Percentiles rank a stretch among this genome's conserved stretches.
Conservation (phyloP, 345 rosid genomes). For the Boechera stricta region DNA sequence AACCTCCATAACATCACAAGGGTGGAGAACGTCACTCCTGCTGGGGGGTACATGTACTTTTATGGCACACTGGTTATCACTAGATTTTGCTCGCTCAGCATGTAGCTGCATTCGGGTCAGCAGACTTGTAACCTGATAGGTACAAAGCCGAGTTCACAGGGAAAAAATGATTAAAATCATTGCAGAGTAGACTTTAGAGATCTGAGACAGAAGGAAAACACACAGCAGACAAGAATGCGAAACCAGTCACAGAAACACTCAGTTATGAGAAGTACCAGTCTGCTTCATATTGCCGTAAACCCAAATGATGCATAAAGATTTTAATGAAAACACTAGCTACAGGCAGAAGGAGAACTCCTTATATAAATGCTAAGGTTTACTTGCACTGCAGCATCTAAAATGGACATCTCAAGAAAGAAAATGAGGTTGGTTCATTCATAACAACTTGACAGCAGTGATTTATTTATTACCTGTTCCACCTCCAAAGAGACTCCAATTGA, state of each 20-base stretch:
- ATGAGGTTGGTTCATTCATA: conserved; percentile 14
- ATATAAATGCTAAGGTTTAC: not conserved
- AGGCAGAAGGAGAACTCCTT: not conserved
- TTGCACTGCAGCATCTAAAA: conserved; percentile 16
- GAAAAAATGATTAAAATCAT: conserved; percentile 4
- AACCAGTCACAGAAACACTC: not conserved
- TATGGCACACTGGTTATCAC: conserved; percentile 51
- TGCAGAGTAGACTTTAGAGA: not conserved
- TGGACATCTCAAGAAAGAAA: not conserved
- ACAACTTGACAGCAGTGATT: conserved; percentile 16
- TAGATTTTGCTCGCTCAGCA: conserved; percentile 53
- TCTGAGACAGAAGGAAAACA: conserved; percentile 6
- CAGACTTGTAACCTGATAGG: conserved; percentile 67
- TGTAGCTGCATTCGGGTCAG: conserved; percentile 79
- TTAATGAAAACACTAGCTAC: conserved; percentile 1
- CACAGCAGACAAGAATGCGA: not conserved
- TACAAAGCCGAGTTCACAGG: conserved; percentile 16
- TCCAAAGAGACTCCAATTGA: conserved; percentile 76
- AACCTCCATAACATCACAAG: conserved; percentile 98
- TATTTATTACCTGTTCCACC: conserved; percentile 66
- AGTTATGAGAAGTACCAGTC: not conserved
- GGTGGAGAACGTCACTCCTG: conserved; percentile 91
- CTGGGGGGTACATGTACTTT: conserved; percentile 78
- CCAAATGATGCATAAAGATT: not conserved
- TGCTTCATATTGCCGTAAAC: conserved; percentile 1